phyloP scores from a whole-genome alignment of 306 rosid species.

The Myrica gale region DNA sequence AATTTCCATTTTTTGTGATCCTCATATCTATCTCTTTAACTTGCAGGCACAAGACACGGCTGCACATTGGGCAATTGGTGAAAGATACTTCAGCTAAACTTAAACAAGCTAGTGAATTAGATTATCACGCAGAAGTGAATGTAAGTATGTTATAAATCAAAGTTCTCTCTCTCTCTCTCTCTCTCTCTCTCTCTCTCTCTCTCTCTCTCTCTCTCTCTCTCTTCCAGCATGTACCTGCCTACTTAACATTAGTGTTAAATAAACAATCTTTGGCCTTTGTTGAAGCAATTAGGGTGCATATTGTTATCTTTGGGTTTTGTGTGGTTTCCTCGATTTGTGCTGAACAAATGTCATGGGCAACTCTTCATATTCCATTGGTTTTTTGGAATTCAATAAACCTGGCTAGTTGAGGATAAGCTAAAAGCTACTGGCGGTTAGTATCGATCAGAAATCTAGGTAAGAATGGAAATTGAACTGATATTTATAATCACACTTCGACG shows the following conservation, averaged over 20 bases:
- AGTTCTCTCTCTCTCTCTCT: neutral
- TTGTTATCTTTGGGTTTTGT: neutral
- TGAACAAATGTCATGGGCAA: neutral
- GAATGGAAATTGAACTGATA: neutral
- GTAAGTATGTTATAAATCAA: conserved; percentile 38
- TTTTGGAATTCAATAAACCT: neutral
- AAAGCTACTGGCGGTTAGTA: neutral
- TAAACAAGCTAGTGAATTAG: conserved; percentile 89
- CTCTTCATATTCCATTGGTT: neutral
- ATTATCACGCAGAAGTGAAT: conserved; percentile 66
- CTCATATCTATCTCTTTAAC: conserved; percentile 19
- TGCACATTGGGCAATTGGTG: conserved; percentile 90
- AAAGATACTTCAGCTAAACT: conserved; percentile 90
- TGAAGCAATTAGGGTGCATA: neutral
- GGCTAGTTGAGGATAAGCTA: neutral
- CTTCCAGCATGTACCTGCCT: neutral
- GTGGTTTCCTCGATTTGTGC: neutral
- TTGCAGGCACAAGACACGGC: conserved; percentile 87
- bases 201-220: neutral
- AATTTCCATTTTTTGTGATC: neutral
- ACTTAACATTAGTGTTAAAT: neutral
- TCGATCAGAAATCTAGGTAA: neutral
- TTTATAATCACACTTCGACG: neutral
- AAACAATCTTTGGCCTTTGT: neutral
- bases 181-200: neutral